Conservation (phyloP, 208 protist genomes). For the Trypanosoma scelopori region DNA sequence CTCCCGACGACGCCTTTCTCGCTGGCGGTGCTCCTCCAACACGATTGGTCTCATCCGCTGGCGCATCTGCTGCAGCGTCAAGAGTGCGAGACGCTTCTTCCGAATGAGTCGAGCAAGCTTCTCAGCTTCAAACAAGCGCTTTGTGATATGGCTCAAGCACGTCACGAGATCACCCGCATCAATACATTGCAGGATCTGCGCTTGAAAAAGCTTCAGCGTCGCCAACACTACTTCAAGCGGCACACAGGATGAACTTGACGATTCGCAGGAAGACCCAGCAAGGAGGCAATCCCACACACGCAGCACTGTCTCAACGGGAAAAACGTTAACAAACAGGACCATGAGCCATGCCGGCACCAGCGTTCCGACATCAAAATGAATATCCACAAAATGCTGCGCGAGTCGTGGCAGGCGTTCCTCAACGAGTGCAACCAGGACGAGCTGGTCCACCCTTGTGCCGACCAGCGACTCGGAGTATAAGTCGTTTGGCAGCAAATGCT, state of each 20-base stretch:
- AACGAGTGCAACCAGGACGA: constrained; percentile 43
- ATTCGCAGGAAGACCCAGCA: constrained; percentile 10
- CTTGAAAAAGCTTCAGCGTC: constrained; percentile 46
- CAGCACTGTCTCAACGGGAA: constrained; percentile 52
- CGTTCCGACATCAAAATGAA: constrained; percentile 48
- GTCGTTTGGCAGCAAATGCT: constrained; percentile 72
- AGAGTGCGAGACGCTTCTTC: constrained; percentile 26
- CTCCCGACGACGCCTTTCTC: constrained; percentile 18
- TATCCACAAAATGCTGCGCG: constrained; percentile 28
- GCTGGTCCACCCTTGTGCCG: constrained; percentile 69
- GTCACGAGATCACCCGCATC: constrained; percentile 46
- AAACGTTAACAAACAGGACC: constrained; percentile 66
- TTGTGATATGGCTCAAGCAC: constrained; percentile 27
- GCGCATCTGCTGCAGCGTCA: constrained; percentile 43
- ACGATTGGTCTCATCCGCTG: constrained; percentile 30
- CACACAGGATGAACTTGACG: constrained; percentile 26
- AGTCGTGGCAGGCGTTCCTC: constrained; percentile 47
- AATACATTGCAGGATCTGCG: constrained; percentile 26
- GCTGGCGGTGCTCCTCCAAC: constrained; percentile 24
- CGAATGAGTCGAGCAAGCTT: constrained; percentile 32
- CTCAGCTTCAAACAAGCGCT: constrained; percentile 40
- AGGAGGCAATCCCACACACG: constrained; percentile 71
- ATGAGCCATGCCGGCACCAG: constrained; percentile 69
- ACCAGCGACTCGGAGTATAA: constrained; percentile 61
- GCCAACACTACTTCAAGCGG: constrained; percentile 59